Conservation (phyloP, 768 basidiomycete genomes). For the Trichaptum fuscoviolaceum region DNA sequence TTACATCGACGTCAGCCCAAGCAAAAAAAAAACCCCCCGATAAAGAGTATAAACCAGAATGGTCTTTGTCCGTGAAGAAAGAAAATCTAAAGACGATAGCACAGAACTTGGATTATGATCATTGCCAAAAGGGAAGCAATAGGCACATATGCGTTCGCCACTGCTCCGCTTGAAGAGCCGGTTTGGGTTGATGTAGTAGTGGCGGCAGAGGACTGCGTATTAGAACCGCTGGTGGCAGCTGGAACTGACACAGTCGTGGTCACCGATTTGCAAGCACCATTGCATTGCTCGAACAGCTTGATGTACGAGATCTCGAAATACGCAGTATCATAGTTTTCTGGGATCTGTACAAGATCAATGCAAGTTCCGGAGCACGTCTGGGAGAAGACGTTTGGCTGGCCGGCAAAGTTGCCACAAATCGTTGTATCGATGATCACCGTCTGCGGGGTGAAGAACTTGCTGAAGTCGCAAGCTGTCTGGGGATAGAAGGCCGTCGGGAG, state of each 20-base stretch:
- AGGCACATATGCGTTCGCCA: neutral
- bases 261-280: neutral
- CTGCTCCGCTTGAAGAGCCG: neutral
- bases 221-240: neutral
- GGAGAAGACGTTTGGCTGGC: constrained; percentile 18
- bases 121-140: neutral
- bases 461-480: constrained; percentile 22
- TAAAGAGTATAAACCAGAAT: neutral
- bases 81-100: neutral
- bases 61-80: neutral
- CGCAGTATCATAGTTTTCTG: constrained; percentile 29
- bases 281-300: neutral
- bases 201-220: neutral
- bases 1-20: no score
- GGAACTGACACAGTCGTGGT: neutral
- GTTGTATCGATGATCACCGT: constrained; percentile 22
- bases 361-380: constrained; percentile 27
- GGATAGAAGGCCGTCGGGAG: constrained; percentile 25
- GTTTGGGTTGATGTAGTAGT: neutral
- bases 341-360: constrained; percentile 28
- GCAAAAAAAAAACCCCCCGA: neutral
- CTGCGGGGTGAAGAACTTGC: constrained; percentile 25
- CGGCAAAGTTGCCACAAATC: constrained; percentile 21
- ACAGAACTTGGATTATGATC: neutral
- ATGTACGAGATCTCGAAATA: constrained; percentile 38